Percentiles rank a stretch among this genome's conserved stretches.
Conservation (phyloP, 2,329 filamentous ascomycete species). For the Fusarium virguliforme region DNA sequence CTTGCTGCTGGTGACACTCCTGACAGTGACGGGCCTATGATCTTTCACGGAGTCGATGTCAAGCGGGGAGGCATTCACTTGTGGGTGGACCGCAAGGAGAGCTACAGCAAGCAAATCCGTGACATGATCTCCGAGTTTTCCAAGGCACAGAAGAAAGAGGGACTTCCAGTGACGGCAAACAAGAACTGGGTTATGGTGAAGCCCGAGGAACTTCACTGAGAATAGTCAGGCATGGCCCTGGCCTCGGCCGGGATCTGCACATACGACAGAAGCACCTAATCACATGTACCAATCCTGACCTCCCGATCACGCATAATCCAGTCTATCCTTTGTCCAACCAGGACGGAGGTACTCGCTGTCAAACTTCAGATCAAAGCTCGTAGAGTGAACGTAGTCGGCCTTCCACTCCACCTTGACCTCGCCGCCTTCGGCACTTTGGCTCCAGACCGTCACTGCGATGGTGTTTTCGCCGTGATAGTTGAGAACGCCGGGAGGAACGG, state of each 20-base stretch:
- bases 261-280: background rate
- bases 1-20: constrained; percentile 63
- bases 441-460: constrained; percentile 72
- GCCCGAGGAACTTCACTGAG: constrained; percentile 56
- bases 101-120: constrained; percentile 55
- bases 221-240: background rate
- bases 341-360: constrained; percentile 66
- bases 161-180: constrained; percentile 59
- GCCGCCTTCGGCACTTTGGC: constrained; percentile 68
- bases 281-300: background rate
- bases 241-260: background rate
- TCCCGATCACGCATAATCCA: constrained; percentile 54
- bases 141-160: constrained; percentile 55
- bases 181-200: constrained; percentile 64
- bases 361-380: constrained; percentile 67
- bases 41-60: constrained; percentile 63
- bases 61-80: constrained; percentile 60
- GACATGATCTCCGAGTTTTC: constrained; percentile 58
- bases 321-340: constrained; percentile 62
- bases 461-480: constrained; percentile 73
- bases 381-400: constrained; percentile 69
- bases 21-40: constrained; percentile 62
- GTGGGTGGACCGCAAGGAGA: constrained; percentile 60
- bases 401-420: constrained; percentile 66
- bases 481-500: constrained; percentile 72